These are phyloP conservation scores for Dujonia santamariae DNA, from an alignment of 1,139 yeast species.

Conservation along the genomic window DNA sequence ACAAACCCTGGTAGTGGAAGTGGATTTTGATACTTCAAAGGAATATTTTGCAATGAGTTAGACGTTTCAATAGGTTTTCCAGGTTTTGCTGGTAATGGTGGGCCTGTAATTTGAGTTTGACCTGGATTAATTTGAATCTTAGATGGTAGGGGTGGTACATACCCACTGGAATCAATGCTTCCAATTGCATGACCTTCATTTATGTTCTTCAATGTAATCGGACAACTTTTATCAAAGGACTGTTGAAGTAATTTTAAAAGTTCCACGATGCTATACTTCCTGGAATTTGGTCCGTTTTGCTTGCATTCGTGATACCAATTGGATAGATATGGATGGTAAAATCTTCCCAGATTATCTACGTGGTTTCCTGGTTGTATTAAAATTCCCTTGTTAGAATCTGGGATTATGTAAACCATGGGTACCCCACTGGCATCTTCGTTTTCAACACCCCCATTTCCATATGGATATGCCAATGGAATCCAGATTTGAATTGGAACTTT, in stretches of 20 bases:
- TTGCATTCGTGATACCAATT: conserved; percentile 47
- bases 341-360: conserved; percentile 70
- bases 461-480: conserved; percentile 74
- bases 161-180: not conserved
- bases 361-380: conserved; percentile 57
- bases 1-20: conserved; percentile 31
- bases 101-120: conserved; percentile 17
- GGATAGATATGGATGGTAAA: conserved; percentile 67
- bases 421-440: conserved; percentile 27
- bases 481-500: conserved; percentile 68
- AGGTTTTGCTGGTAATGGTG: conserved; percentile 49
- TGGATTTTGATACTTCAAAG: conserved; percentile 32
- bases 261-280: conserved; percentile 33
- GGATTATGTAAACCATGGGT: conserved; percentile 62
- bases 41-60: conserved; percentile 12
- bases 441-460: conserved; percentile 9
- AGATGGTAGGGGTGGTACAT: conserved; percentile 21
- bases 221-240: conserved; percentile 39
- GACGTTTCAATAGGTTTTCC: conserved; percentile 8
- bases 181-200: not conserved
- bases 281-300: conserved; percentile 1
- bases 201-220: conserved; percentile 14
- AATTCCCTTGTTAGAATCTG: conserved; percentile 38
- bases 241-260: conserved; percentile 35
- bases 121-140: conserved; percentile 13